Evolutionary conservation across 352 stramenopile genomes (phyloP).

Genomic region (Phytopythium oedochilum): DNA sequence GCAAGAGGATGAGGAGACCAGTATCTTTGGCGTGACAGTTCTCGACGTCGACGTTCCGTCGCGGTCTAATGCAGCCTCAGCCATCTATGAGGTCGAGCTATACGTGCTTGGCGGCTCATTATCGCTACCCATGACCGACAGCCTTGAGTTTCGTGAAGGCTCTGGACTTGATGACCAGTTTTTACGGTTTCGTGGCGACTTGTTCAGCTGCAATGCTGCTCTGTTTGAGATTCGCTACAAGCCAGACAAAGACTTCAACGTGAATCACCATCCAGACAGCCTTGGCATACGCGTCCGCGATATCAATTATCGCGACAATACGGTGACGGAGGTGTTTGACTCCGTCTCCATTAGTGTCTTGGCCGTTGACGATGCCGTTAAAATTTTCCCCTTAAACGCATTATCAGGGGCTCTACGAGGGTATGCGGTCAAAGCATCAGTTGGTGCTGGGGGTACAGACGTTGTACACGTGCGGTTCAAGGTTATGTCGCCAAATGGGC

Average conservation of each 20-base stretch:
- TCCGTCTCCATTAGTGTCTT: constrained; percentile 40
- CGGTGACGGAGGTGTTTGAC: constrained; percentile 32
- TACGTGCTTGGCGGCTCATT: constrained; percentile 50
- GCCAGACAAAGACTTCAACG: constrained; percentile 74
- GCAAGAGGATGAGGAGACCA: constrained; percentile 54
- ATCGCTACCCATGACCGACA: constrained; percentile 19
- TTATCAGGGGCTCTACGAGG: constrained; percentile 32
- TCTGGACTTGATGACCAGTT: constrained; percentile 44
- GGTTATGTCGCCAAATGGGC: constrained; percentile 45
- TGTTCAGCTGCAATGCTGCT: constrained; percentile 56
- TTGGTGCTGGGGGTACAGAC: constrained; percentile 9
- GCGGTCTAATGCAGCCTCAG: constrained; percentile 18
- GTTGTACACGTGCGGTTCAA: constrained; percentile 36
- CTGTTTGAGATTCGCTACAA: constrained; percentile 73
- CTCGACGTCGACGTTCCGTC: constrained; percentile 48
- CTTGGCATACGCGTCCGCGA: constrained; percentile 55
- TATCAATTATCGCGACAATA: constrained; percentile 49
- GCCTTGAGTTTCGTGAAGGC: constrained; percentile 44
- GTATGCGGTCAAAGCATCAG: constrained; percentile 32
- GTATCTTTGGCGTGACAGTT: constrained; percentile 61
- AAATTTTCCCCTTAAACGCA: constrained; percentile 26
- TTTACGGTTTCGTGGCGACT: constrained; percentile 41
- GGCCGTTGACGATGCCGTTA: constrained; percentile 35
- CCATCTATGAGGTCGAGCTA: constrained; percentile 52
- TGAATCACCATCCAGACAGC: constrained; percentile 46